Evolutionary conservation across 1,284 basidiomycete genomes (phyloP), one percentile per base, ranked within the genome.

Genomic region (Cryptococcus floricola): DNA sequence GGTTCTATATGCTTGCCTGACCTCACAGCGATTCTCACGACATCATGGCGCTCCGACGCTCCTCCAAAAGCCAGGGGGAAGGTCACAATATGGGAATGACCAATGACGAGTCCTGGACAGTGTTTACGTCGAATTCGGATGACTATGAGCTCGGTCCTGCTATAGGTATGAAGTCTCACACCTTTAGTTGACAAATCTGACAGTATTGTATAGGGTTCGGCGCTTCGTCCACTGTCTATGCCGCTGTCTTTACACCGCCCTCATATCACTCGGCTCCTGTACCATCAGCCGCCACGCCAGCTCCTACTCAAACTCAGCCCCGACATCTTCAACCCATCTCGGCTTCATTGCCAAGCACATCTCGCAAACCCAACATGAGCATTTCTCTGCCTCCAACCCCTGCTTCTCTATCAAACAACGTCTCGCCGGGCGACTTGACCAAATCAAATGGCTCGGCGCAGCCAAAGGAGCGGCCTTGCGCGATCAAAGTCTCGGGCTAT

Each of bases 401-500:
- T 16, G 5, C 25, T 13, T 18, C 19, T 10, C 28, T 12, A 25
- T 10, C 14, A 13, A 45, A 28, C 46, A 53, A 14, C 1, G 31
- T n/a, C 16, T 42, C 4, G 56, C 39, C 55, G 55, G 58, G 27
- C 59, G 57, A 57, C 19, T 23, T 23, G 31, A 34, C 31, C 31
- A 10, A 34, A 10, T 34, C 31, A 10, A 34, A 34, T 10, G 5
- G 31, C 50, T 18, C 39, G 43, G n/a, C 23, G 43, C 19, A 23
- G 42, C 18, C 45, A 45, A 37, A 16, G 49, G 39, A 37, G 31
- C 50, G 47, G 18, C 41, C 47, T 39, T 75, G 73, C 55, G 70
- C 71, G 3, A 64, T 74, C 61, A 75, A 75, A 56, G 61, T 75
- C 25, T 73, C 71, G 2, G 63, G 57, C n/a, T 58, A 59, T 10